Evolutionary conservation across 176 grass and related monocot species (phyloP).

Genomic region (Cenchrus americanus): DNA sequence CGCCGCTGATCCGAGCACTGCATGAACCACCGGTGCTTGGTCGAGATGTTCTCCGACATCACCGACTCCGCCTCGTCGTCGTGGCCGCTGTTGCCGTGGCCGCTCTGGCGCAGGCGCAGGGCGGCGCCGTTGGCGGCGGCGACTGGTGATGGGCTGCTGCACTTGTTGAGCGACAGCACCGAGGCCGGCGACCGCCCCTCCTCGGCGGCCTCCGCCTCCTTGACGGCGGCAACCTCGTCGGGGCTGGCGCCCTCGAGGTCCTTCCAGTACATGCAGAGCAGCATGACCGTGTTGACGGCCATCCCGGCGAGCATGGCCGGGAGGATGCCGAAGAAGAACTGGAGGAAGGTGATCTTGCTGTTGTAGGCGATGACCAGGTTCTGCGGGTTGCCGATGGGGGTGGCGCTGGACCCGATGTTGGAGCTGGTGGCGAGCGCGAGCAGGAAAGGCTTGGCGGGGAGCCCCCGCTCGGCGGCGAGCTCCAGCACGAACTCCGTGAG

Average conservation of each 20-base stretch:
- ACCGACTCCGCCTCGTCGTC: slow-evolving; percentile 27
- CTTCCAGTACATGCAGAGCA: slow-evolving; percentile 83
- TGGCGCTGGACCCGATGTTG: slow-evolving; percentile 87
- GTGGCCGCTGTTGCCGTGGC: not conserved
- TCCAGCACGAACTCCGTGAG: slow-evolving; percentile 93
- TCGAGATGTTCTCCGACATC: slow-evolving; percentile 63
- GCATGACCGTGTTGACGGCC: slow-evolving; percentile 63
- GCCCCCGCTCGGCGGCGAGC: slow-evolving; percentile 75
- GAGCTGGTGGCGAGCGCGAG: slow-evolving; percentile 87
- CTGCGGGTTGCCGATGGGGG: slow-evolving; percentile 98
- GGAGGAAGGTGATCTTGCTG: slow-evolving; percentile 75
- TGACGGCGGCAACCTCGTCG: slow-evolving; percentile 22
- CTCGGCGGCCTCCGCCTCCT: slow-evolving; percentile 49
- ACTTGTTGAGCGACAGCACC: slow-evolving; percentile 45
- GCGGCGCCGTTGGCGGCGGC: not conserved
- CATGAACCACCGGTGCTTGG: slow-evolving; percentile 53
- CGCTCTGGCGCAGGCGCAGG: not conserved
- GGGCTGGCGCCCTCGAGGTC: slow-evolving; percentile 47
- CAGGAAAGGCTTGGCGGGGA: slow-evolving; percentile 82
- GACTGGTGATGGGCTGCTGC: slow-evolving; percentile 9
- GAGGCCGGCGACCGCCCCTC: slow-evolving; percentile 60
- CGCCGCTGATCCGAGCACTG: slow-evolving; percentile 64
- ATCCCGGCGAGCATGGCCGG: slow-evolving; percentile 87
- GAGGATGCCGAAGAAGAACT: slow-evolving; percentile 69
- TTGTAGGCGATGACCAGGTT: slow-evolving; percentile 92